These are phyloP conservation scores for Didymella keratinophila DNA, from an alignment of 2,329 filamentous ascomycete genomes.

Conservation along the genomic window DNA sequence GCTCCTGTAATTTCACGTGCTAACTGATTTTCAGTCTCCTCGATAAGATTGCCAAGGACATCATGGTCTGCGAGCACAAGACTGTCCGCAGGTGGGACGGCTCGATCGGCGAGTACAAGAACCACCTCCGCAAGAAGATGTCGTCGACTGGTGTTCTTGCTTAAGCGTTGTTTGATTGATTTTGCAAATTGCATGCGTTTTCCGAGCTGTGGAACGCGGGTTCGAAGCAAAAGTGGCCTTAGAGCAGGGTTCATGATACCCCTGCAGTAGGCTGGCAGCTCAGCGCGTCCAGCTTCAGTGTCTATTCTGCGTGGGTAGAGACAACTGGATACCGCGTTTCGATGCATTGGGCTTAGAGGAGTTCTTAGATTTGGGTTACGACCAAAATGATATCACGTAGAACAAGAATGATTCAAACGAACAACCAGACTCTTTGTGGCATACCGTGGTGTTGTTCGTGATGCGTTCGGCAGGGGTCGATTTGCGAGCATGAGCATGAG, in stretches of 20 bases:
- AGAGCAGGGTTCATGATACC: constrained; percentile 41
- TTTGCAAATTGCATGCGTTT: constrained; percentile 39
- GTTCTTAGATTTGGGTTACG: constrained; percentile 48
- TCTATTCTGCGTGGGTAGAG: constrained; percentile 39
- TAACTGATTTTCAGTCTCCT: constrained; percentile 70
- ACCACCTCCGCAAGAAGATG: constrained; percentile 99
- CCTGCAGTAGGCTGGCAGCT: constrained; percentile 46
- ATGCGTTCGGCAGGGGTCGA: not conserved
- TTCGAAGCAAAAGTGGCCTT: constrained; percentile 42
- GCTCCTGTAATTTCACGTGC: no score
- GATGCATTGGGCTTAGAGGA: constrained; percentile 52
- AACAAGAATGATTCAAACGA: constrained; percentile 21
- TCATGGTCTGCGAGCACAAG: constrained; percentile 98
- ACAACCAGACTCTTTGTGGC: not conserved
- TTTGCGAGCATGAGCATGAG: constrained; percentile 1
- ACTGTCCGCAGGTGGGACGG: constrained; percentile 90
- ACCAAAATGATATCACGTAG: constrained; percentile 47
- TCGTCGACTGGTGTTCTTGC: constrained; percentile 80
- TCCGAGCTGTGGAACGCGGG: constrained; percentile 35
- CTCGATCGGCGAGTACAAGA: constrained; percentile 94
- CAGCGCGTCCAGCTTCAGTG: constrained; percentile 46
- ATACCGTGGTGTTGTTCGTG: not conserved
- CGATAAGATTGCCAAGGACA: constrained; percentile 99
- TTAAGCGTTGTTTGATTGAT: constrained; percentile 55
- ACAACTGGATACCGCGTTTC: constrained; percentile 47